These are phyloP conservation scores for Phytophthora parvispora DNA, from an alignment of 352 stramenopile species.

Conservation along the genomic window DNA sequence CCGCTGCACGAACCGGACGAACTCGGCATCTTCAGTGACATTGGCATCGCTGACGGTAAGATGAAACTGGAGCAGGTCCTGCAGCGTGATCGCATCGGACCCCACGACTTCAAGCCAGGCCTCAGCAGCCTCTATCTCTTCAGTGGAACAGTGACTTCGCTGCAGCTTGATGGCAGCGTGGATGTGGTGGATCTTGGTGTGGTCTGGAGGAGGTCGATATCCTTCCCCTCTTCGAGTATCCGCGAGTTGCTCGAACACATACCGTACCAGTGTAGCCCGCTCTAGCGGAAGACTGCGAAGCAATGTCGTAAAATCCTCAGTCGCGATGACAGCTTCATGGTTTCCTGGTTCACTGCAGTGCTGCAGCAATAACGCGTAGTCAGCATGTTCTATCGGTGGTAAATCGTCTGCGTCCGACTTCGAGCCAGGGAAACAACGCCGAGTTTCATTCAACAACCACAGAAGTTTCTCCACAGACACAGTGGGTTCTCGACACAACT, in stretches of 20 bases:
- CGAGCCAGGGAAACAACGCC: not conserved
- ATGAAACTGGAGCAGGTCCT: constrained; percentile 63
- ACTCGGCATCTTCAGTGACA: constrained; percentile 64
- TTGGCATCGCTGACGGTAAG: constrained; percentile 54
- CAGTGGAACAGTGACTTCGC: constrained; percentile 45
- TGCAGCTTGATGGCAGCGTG: constrained; percentile 57
- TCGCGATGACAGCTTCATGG: constrained; percentile 15
- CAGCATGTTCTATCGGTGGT: constrained; percentile 40
- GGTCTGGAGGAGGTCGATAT: constrained; percentile 52
- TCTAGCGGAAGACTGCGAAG: constrained; percentile 46
- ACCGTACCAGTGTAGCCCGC: constrained; percentile 47
- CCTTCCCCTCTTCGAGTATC: constrained; percentile 57
- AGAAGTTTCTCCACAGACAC: constrained; percentile 24
- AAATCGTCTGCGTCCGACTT: not conserved
- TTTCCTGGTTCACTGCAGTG: constrained; percentile 49
- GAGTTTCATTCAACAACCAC: constrained; percentile 26
- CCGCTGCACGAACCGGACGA: constrained; percentile 67
- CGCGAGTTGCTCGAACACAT: constrained; percentile 71
- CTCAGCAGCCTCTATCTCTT: constrained; percentile 43
- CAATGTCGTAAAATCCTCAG: constrained; percentile 48
- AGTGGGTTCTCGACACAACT: constrained; percentile 21
- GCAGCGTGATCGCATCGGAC: constrained; percentile 35
- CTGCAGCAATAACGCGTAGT: constrained; percentile 59
- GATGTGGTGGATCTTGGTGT: constrained; percentile 59
- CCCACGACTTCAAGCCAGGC: constrained; percentile 36